Base-by-base conservation (phyloP, 139 green algal species). In the Chlorella sp. region DNA sequence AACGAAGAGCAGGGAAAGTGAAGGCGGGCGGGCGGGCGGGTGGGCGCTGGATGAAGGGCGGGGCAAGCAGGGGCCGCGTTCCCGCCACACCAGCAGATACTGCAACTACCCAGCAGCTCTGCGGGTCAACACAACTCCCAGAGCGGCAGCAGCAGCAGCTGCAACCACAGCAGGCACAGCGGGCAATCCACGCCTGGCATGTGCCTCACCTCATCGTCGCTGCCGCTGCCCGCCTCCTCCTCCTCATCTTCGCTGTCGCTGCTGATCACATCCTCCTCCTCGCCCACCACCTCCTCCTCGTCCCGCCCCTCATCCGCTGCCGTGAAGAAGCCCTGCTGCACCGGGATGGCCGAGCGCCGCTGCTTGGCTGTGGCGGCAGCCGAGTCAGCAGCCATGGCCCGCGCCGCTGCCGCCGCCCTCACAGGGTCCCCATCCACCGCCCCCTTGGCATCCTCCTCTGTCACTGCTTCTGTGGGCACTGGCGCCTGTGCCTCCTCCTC, bases 281-380 rank as follows among this genome's bases (percentile, higher is more conserved):
- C 89, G 28, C 88, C 85, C 19, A 81, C 83, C 36, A 76, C 86
- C 18, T n/a, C 87, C 26, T 71, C 81, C 16, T 83, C 77, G 64
- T 89, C 89, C 32, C 61, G 30, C 36, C 78, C 92, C 90, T 87
- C 93, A 80, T 98, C 96, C 32, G 95, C 96, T 5, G 93, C 89
- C 82, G 93, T 92, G 92, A 96, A 97, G 88, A 96, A 97, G 42
- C 91, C 95, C 40, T 93, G 71, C 78, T 95, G 91, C 79, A 96
- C 94, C 0, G 96, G 96, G 80, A 98, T 96, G 39, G 86, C 86
- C 14, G 88, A 77, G 3, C 86, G 89, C 60, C 90, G 79, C 92
- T 98, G 95, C 86, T 93, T 88, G 19, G 81, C 80, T 24, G 93
- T 90, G 26, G 94, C 95, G 18, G 78, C 91, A 3, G 88, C 86